Percentiles rank a stretch among this genome's conserved stretches.
Conservation (phyloP, 228 moss, liverwort and hornwort species). For the Sphagnum fallax region DNA sequence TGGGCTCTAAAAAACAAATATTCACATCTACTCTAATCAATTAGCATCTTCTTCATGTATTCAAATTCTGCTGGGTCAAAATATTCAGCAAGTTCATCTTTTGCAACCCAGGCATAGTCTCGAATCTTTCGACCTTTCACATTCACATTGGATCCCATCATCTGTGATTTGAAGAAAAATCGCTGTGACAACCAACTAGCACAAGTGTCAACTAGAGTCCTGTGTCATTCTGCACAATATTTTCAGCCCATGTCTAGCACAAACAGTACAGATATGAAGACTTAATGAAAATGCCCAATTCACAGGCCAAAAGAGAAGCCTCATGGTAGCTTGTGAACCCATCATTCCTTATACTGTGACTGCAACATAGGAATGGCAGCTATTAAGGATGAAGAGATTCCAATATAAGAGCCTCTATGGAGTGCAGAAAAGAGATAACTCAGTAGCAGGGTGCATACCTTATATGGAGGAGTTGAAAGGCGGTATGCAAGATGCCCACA, state of each 20-base stretch:
- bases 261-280: too few species aligned
- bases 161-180: constrained; percentile 86
- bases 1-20: neutral
- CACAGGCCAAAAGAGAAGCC: too few species aligned
- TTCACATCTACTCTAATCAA: constrained; percentile 22
- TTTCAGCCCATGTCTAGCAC: too few species aligned
- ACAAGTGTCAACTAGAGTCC: too few species aligned
- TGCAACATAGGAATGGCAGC: neutral
- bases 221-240: too few species aligned
- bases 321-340: neutral
- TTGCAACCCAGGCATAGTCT: constrained; percentile 90
- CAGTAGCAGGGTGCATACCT: constrained; percentile 23
- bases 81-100: constrained; percentile 71
- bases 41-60: constrained; percentile 66
- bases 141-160: constrained; percentile 50
- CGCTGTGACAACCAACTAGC: constrained; percentile 31
- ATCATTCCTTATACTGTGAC: neutral
- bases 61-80: constrained; percentile 59
- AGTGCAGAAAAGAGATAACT: neutral
- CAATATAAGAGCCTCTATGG: neutral
- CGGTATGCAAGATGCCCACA: constrained; percentile 66
- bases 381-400: neutral
- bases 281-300: too few species aligned
- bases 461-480: constrained; percentile 43
- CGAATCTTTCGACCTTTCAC: constrained; percentile 42